These are phyloP conservation scores for Phytophthora syringae DNA, from an alignment of 352 stramenopile species.

Conservation along the genomic window DNA sequence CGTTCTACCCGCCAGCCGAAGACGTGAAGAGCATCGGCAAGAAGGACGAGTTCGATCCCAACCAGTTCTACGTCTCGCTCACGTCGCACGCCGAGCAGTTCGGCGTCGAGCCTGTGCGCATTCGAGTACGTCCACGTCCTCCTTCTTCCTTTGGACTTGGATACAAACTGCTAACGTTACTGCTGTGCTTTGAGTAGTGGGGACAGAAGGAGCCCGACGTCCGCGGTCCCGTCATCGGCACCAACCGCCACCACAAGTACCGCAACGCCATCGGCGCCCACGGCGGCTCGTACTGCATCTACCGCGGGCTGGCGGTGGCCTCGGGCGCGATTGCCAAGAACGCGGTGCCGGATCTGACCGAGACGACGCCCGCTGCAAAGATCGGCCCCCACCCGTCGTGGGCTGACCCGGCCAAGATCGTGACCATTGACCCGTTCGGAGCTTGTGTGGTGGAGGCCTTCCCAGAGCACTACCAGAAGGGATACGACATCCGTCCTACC, in stretches of 20 bases:
- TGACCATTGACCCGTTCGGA: constrained; percentile 83
- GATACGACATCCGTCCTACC: constrained; percentile 98
- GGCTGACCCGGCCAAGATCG: constrained; percentile 95
- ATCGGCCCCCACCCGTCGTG: constrained; percentile 97
- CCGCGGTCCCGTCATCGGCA: constrained; percentile 95
- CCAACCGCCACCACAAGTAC: constrained; percentile 95
- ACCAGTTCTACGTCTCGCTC: constrained; percentile 88
- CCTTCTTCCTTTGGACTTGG: not conserved
- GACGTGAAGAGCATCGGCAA: constrained; percentile 83
- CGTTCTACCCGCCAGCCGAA: constrained; percentile 52
- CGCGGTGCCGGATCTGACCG: constrained; percentile 76
- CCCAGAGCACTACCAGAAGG: constrained; percentile 95
- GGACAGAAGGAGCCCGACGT: constrained; percentile 91
- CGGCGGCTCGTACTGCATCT: constrained; percentile 98
- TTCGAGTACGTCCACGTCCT: constrained; percentile 56
- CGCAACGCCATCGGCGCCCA: constrained; percentile 99
- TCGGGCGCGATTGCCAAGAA: constrained; percentile 77
- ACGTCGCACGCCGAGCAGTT: constrained; percentile 90
- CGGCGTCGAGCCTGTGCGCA: constrained; percentile 85
- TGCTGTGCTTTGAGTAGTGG: constrained; percentile 76
- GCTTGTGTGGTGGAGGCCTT: constrained; percentile 90
- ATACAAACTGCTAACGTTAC: constrained; percentile 5
- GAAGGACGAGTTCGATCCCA: constrained; percentile 89
- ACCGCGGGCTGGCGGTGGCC: constrained; percentile 95
- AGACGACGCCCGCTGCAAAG: constrained; percentile 96